Conservation (phyloP, 345 rosid genomes). For the Cardiospermum halicacabum region DNA sequence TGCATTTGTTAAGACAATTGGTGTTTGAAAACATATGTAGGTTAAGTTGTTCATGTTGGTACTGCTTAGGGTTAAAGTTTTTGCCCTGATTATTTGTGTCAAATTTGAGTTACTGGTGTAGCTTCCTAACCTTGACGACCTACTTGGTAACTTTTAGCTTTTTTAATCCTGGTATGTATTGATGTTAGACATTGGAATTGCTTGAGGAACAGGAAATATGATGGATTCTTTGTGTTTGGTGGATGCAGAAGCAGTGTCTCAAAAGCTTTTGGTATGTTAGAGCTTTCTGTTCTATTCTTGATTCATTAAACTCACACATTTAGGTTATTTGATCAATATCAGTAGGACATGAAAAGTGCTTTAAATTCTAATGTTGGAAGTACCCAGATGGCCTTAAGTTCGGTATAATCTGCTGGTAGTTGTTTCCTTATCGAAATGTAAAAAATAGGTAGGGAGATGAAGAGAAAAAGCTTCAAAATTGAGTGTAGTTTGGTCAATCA, state of each 20-base stretch:
- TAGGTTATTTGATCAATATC: no score
- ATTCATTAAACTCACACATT: not conserved
- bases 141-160: not conserved
- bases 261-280: not conserved
- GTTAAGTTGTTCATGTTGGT: not conserved
- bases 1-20: not conserved
- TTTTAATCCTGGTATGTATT: not conserved
- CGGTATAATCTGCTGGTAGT: no score
- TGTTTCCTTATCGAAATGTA: no score
- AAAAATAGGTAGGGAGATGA: no score
- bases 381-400: no score
- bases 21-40: not conserved
- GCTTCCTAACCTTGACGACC: not conserved
- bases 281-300: not conserved
- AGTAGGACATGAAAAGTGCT: no score
- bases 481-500: no score
- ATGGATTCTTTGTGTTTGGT: no score
- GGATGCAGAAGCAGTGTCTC: not conserved
- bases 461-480: no score
- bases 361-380: no score
- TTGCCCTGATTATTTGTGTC: not conserved
- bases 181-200: not conserved
- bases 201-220: not conserved
- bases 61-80: not conserved
- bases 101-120: not conserved